Evolutionary conservation across 1,284 basidiomycete genomes (phyloP).

Genomic region (Bjerkandera adusta): DNA sequence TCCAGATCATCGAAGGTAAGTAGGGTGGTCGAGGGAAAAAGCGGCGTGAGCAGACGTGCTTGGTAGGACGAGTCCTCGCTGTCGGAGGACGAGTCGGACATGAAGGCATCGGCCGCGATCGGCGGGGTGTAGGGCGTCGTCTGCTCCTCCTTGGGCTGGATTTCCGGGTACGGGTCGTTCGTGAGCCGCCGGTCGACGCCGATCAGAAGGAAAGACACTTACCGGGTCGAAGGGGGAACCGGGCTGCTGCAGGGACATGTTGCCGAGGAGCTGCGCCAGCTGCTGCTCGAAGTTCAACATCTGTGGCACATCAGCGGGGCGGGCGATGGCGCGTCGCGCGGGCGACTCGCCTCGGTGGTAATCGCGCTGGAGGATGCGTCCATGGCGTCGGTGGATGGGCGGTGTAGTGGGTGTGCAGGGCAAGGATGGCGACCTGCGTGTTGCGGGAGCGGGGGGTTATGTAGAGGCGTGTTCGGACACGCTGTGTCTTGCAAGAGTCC

Average conservation of each 20-base stretch:
- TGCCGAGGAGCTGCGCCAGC: conserved; percentile 24
- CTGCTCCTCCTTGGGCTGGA: conserved; percentile 27
- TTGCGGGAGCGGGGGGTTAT: conserved; percentile 8
- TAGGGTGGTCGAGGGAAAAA: conserved; percentile 14
- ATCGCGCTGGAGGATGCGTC: conserved; percentile 13
- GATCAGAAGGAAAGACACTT: conserved; percentile 13
- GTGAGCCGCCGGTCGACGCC: not conserved
- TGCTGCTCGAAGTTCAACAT: conserved; percentile 28
- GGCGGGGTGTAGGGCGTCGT: conserved; percentile 15
- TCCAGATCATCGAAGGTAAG: conserved; percentile 18
- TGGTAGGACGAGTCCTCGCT: conserved; percentile 27
- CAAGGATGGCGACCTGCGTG: not conserved
- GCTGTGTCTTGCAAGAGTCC: conserved; percentile 7
- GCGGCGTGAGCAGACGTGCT: conserved; percentile 19
- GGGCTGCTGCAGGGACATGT: conserved; percentile 21
- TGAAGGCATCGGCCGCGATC: conserved; percentile 23
- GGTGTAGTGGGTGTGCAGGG: not conserved
- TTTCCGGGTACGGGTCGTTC: conserved; percentile 17
- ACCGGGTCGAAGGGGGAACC: conserved; percentile 20
- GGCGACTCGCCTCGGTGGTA: conserved; percentile 13
- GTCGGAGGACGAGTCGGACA: conserved; percentile 29
- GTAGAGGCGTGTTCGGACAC: conserved; percentile 7
- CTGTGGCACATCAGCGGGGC: conserved; percentile 1
- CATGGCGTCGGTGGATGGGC: conserved; percentile 8
- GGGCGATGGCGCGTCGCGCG: not conserved